Conservation (phyloP, 108 stramenopile species). For the Stephanodiscus minutulus region DNA sequence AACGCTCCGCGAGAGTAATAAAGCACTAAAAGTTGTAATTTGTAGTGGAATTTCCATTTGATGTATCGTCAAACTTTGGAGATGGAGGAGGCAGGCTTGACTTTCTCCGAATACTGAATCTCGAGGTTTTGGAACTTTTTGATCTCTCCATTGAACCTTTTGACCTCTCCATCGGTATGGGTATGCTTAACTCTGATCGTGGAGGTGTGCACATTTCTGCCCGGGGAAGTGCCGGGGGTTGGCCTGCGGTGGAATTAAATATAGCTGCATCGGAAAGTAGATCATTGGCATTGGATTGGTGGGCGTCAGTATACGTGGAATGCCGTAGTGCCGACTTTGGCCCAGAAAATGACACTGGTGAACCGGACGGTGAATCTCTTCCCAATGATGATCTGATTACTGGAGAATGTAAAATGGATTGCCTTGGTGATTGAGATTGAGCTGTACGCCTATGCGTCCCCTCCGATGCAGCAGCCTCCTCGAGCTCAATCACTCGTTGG, state of each 20-base stretch:
- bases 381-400: constrained; percentile 36
- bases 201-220: background rate
- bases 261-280: constrained; percentile 20
- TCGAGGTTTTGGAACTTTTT: constrained; percentile 27
- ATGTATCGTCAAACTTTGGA: constrained; percentile 39
- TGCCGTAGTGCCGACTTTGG: constrained; percentile 23
- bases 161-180: constrained; percentile 6
- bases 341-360: constrained; percentile 12
- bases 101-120: constrained; percentile 34
- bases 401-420: constrained; percentile 38
- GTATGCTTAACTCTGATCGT: background rate
- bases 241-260: background rate
- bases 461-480: constrained; percentile 41
- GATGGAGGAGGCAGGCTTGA: constrained; percentile 24
- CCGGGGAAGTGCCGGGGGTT: constrained; percentile 10
- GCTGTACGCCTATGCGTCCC: background rate
- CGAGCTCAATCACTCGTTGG: constrained; percentile 62
- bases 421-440: constrained; percentile 9
- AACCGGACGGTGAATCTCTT: constrained; percentile 7
- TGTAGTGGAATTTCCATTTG: constrained; percentile 33
- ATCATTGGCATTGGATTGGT: constrained; percentile 29
- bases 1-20: too few species aligned
- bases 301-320: constrained; percentile 9
- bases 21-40: constrained; percentile 50
- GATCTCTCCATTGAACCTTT: constrained; percentile 25